Percentiles rank a stretch among this genome's conserved stretches.
Evolutionary conservation across 768 basidiomycete genomes (phyloP).

Genomic region (Tulasnella sp.): DNA sequence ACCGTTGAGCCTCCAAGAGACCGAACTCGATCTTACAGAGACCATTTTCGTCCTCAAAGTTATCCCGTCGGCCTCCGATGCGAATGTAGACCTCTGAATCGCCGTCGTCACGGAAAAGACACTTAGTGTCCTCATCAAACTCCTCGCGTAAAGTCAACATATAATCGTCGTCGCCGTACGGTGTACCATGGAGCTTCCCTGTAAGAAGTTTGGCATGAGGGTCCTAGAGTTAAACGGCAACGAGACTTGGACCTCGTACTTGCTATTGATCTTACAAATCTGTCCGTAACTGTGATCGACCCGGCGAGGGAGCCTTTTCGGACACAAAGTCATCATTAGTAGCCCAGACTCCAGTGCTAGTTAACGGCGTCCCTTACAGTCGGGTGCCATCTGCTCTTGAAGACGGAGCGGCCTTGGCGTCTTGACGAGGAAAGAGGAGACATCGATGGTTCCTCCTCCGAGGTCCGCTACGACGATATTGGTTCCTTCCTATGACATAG

Average conservation of each 20-base stretch:
- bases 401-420: slow-evolving; percentile 16
- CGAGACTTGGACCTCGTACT: neutral
- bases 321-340: slow-evolving; percentile 34
- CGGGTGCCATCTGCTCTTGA: neutral
- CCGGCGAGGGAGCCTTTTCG: slow-evolving; percentile 45
- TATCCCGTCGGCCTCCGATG: neutral
- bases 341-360: slow-evolving; percentile 42
- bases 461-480: slow-evolving; percentile 43
- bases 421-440: slow-evolving; percentile 34
- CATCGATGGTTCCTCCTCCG: slow-evolving; percentile 40
- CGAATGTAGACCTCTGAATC: neutral
- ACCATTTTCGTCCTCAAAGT: neutral
- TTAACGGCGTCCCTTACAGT: slow-evolving; percentile 28
- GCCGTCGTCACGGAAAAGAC: neutral
- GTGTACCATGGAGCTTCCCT: neutral
- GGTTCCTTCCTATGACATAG: neutral
- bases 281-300: slow-evolving; percentile 42
- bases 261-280: slow-evolving; percentile 26
- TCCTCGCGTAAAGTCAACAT: neutral
- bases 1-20: neutral
- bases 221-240: no score
- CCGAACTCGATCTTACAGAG: neutral
- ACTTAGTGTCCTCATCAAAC: neutral
- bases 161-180: neutral
- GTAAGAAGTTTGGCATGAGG: neutral